phyloP scores from a whole-genome alignment of 176 grass and related monocot species.

The Otatea glauca region DNA sequence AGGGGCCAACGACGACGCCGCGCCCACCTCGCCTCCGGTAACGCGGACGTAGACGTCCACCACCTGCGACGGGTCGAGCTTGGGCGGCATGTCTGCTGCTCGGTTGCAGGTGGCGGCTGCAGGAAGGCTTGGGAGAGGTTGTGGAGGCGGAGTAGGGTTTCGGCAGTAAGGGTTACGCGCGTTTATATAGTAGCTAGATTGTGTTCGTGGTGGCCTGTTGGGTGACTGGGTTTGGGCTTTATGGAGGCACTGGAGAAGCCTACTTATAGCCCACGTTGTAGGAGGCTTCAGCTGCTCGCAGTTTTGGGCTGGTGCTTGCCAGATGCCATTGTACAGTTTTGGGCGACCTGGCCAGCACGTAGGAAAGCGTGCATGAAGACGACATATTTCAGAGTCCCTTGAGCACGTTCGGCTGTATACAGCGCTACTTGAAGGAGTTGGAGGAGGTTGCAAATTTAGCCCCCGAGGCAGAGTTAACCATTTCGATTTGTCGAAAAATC shows the following conservation, averaged over 20 bases:
- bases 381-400: too few species aligned
- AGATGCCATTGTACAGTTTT: not conserved
- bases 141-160: constrained; percentile 46
- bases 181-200: constrained; percentile 21
- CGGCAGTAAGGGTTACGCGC: not conserved
- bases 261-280: not conserved
- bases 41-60: constrained; percentile 92
- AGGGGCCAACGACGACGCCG: constrained; percentile 79
- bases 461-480: too few species aligned
- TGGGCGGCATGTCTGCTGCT: constrained; percentile 68
- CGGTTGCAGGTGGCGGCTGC: not conserved
- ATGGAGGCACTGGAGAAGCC: rapidly evolving
- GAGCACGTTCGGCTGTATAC: too few species aligned
- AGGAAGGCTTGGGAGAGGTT: constrained; percentile 3
- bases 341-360: too few species aligned
- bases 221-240: not conserved
- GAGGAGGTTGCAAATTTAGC: too few species aligned
- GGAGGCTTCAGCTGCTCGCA: not conserved
- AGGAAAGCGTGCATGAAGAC: too few species aligned
- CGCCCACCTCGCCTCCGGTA: constrained; percentile 90
- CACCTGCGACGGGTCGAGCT: constrained; percentile 81
- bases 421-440: too few species aligned
- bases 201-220: not conserved
- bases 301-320: not conserved
- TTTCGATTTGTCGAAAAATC: too few species aligned